Evolutionary conservation across 164 flowering plant genomes (phyloP).

Genomic region (Sedum album): DNA sequence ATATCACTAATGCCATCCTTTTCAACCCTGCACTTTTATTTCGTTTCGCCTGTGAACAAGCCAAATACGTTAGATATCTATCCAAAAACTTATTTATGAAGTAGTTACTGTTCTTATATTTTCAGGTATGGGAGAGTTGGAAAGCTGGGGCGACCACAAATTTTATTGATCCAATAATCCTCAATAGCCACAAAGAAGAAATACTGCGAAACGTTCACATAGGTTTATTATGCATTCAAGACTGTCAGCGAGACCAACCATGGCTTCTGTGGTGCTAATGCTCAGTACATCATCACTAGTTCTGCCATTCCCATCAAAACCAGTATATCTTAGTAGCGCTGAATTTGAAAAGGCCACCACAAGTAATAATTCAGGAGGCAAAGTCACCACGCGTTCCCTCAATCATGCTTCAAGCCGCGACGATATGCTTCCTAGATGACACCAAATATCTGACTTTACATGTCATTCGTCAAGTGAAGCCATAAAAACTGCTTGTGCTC

Average conservation of each 20-base stretch:
- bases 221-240: background rate
- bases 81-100: no score
- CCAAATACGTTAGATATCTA: no score
- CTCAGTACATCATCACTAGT: slow-evolving; percentile 16
- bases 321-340: slow-evolving; percentile 12
- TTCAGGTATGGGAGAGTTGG: no score
- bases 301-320: slow-evolving; percentile 19
- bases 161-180: no score
- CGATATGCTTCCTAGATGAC: background rate
- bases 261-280: slow-evolving; percentile 26
- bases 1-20: no score
- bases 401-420: background rate
- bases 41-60: no score
- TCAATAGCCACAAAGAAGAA: no score
- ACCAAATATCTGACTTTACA: background rate
- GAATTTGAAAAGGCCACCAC: background rate
- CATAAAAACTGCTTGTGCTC: no score
- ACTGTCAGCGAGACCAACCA: slow-evolving; percentile 22
- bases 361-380: background rate
- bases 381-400: background rate
- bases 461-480: no score
- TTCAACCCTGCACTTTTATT: no score
- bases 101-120: no score
- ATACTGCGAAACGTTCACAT: background rate
- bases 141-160: no score